Conservation (phyloP, 805 yeast genomes). For the Sugiyamaella boreocaroliniensis region DNA sequence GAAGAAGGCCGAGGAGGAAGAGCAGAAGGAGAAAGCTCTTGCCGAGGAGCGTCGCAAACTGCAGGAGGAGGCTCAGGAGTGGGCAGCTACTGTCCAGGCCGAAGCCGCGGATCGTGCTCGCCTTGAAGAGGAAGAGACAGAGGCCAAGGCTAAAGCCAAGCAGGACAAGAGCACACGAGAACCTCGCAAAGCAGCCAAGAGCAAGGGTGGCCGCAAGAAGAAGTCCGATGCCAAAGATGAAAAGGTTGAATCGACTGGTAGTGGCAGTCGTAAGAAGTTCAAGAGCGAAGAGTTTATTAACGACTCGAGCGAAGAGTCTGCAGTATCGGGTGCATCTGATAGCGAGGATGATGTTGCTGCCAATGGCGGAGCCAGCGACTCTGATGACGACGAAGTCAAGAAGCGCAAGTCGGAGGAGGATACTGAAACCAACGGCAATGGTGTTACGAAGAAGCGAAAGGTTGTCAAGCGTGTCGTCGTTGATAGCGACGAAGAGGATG, state of each 20-base stretch:
- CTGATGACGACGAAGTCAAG: slow-evolving; percentile 28
- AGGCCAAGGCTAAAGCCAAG: slow-evolving; percentile 19
- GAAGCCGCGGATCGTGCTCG: slow-evolving; percentile 18
- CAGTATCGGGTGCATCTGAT: slow-evolving; percentile 32
- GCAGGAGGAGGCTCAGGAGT: slow-evolving; percentile 30
- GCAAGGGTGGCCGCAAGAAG: slow-evolving; percentile 14
- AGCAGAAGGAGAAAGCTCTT: slow-evolving; percentile 21
- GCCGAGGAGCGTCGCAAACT: slow-evolving; percentile 28
- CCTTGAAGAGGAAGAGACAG: slow-evolving; percentile 32
- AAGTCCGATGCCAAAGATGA: slow-evolving; percentile 14
- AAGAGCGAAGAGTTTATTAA: slow-evolving; percentile 32
- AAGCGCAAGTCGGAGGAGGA: slow-evolving; percentile 23
- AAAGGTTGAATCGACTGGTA: slow-evolving; percentile 26
- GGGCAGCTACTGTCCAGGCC: slow-evolving; percentile 33
- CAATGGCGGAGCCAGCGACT: background rate
- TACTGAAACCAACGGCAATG: slow-evolving; percentile 7
- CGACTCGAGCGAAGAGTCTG: slow-evolving; percentile 36
- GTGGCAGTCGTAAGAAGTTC: slow-evolving; percentile 19
- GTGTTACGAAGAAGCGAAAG: slow-evolving; percentile 17
- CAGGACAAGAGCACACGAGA: slow-evolving; percentile 4
- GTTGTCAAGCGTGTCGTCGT: slow-evolving; percentile 33
- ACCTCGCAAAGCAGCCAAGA: slow-evolving; percentile 12
- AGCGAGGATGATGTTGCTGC: slow-evolving; percentile 21
- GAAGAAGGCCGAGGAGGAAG: slow-evolving; percentile 20
- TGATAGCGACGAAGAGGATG: slow-evolving; percentile 36